Evolutionary conservation across 1,139 yeast genomes (phyloP).

Genomic region (Sporopachydermia cereana): DNA sequence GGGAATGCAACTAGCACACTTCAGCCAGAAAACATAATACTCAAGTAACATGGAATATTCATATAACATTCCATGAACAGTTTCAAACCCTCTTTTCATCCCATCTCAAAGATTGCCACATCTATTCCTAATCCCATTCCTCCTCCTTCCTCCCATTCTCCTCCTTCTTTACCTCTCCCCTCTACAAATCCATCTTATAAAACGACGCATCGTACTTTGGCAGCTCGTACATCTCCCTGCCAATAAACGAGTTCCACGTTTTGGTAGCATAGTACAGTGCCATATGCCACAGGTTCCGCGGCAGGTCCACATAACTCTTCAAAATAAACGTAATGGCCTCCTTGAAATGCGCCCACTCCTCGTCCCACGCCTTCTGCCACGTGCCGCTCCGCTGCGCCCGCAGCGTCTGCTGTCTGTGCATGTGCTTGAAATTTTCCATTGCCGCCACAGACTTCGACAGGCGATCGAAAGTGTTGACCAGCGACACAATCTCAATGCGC

Average conservation of each 20-base stretch:
- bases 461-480: conserved; percentile 85
- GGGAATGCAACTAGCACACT: no score
- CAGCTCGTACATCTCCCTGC: conserved; percentile 25
- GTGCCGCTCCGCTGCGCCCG: conserved; percentile 16
- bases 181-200: conserved; percentile 1
- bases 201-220: background rate
- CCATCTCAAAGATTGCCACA: no score
- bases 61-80: no score
- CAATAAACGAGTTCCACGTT: conserved; percentile 70
- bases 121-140: no score
- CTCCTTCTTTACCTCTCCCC: background rate
- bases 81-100: no score
- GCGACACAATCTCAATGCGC: conserved; percentile 80
- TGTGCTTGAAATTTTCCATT: conserved; percentile 47
- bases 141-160: background rate
- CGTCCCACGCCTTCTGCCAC: conserved; percentile 31
- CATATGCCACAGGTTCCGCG: conserved; percentile 44
- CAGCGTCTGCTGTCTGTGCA: conserved; percentile 13
- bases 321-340: conserved; percentile 60
- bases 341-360: conserved; percentile 44
- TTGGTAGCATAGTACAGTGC: conserved; percentile 36
- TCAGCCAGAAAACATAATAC: no score
- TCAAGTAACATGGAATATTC: no score
- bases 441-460: conserved; percentile 75
- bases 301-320: conserved; percentile 58